A percentile compares a stretch with the other conserved stretches of the same genome.
Evolutionary conservation across 208 protist genomes (phyloP).

Genomic region (Porcisia deanei): DNA sequence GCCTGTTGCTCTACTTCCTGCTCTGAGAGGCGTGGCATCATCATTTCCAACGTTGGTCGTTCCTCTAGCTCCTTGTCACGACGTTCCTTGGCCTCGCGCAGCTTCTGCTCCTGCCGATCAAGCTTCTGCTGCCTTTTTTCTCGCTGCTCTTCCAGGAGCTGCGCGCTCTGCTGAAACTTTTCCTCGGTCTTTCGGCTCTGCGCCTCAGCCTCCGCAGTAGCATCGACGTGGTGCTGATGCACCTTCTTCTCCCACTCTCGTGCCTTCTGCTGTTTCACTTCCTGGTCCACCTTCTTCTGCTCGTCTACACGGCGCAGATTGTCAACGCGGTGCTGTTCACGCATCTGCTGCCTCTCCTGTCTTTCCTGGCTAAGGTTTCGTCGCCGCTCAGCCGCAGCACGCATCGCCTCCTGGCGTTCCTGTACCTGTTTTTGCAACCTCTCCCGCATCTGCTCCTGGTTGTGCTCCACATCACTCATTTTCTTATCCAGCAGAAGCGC

Average conservation of each 20-base stretch:
- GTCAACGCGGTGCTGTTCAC: constrained; percentile 62
- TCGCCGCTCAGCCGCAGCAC: constrained; percentile 72
- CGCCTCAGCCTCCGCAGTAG: constrained; percentile 39
- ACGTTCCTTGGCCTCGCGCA: constrained; percentile 38
- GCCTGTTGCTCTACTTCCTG: constrained; percentile 69
- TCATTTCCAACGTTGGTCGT: constrained; percentile 32
- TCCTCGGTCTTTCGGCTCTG: constrained; percentile 52
- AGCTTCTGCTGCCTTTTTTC: constrained; percentile 69
- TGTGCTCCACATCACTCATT: constrained; percentile 80
- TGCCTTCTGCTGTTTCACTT: constrained; percentile 57
- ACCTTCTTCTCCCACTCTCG: constrained; percentile 77
- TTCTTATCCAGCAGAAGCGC: constrained; percentile 66
- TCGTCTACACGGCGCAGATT: constrained; percentile 59
- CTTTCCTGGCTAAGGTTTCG: constrained; percentile 73
- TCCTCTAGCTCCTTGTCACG: constrained; percentile 34
- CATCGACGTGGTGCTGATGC: constrained; percentile 51
- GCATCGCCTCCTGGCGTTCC: constrained; percentile 75
- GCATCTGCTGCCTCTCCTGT: constrained; percentile 64
- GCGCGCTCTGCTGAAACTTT: constrained; percentile 68
- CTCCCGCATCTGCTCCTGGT: constrained; percentile 75
- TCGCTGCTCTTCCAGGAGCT: constrained; percentile 66
- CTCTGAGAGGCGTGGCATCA: constrained; percentile 49
- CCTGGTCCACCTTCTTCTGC: constrained; percentile 66
- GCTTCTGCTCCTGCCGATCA: constrained; percentile 65
- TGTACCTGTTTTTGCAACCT: constrained; percentile 56